Conservation (phyloP, 352 stramenopile genomes). For the Globisporangium takayamanum region DNA sequence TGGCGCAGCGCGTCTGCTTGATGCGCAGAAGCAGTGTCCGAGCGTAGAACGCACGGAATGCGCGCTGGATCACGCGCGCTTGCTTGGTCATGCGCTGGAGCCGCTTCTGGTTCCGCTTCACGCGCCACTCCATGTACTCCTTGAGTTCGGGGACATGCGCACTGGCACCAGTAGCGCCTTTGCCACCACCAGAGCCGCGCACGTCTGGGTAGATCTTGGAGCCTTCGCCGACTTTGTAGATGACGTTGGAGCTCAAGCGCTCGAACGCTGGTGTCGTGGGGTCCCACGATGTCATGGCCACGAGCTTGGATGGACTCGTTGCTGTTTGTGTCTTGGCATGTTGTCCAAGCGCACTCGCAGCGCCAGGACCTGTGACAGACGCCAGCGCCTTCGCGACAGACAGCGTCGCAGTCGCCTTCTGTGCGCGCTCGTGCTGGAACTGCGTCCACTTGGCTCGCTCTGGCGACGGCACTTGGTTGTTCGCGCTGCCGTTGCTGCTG, state of each 20-base stretch:
- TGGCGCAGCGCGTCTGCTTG: conserved; percentile 63
- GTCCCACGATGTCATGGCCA: conserved; percentile 47
- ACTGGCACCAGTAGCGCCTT: not conserved
- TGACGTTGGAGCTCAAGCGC: conserved; percentile 74
- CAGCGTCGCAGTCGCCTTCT: conserved; percentile 4
- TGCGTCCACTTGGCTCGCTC: conserved; percentile 34
- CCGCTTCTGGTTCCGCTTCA: conserved; percentile 92
- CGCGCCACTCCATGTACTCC: conserved; percentile 95
- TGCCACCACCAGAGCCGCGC: not conserved
- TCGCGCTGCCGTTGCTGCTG: not conserved
- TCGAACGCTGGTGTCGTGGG: conserved; percentile 82
- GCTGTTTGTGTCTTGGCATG: not conserved
- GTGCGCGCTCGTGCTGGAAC: conserved; percentile 29
- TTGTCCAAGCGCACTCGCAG: not conserved
- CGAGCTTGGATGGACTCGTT: conserved; percentile 20
- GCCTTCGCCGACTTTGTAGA: conserved; percentile 77
- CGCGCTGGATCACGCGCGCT: conserved; percentile 85
- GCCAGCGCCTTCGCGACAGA: not conserved
- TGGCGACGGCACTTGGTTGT: conserved; percentile 26
- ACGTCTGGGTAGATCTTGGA: conserved; percentile 82
- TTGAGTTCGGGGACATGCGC: conserved; percentile 72
- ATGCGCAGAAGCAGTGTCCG: conserved; percentile 75
- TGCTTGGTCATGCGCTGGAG: conserved; percentile 83
- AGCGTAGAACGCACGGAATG: conserved; percentile 85
- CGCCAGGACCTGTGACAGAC: not conserved